Evolutionary conservation across 2,329 filamentous ascomycete species (phyloP).

Genomic region (Diaporthe citri): DNA sequence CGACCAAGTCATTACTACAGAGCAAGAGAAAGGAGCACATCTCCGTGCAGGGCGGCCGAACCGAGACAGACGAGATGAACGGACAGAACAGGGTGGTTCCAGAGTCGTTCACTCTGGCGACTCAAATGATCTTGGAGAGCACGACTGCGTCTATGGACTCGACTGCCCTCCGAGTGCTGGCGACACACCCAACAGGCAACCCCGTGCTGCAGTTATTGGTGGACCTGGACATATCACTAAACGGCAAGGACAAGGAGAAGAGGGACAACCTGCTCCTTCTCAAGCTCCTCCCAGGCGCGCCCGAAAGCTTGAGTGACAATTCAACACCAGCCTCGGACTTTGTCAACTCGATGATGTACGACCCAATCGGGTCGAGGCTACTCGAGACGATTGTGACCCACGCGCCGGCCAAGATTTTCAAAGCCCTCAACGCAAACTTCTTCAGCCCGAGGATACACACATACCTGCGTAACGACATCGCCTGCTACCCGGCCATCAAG

Average conservation of each 20-base stretch:
- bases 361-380: constrained; percentile 88
- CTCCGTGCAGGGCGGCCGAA: constrained; percentile 68
- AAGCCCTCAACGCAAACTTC: constrained; percentile 83
- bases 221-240: constrained; percentile 84
- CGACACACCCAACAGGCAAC: constrained; percentile 91
- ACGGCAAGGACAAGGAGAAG: constrained; percentile 75
- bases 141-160: constrained; percentile 81
- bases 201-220: constrained; percentile 92
- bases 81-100: constrained; percentile 73
- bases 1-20: constrained; percentile 81
- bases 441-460: constrained; percentile 85
- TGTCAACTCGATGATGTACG: constrained; percentile 88
- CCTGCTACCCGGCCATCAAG: constrained; percentile 86
- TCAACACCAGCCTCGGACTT: constrained; percentile 81
- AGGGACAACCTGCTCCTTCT: constrained; percentile 72
- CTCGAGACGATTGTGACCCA: constrained; percentile 87
- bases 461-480: constrained; percentile 89
- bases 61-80: constrained; percentile 60
- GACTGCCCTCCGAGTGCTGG: constrained; percentile 84
- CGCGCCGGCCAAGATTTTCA: constrained; percentile 90
- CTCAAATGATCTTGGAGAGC: constrained; percentile 85
- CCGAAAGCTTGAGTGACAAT: constrained; percentile 76
- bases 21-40: constrained; percentile 94
- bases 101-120: constrained; percentile 79
- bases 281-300: constrained; percentile 82